Conservation (phyloP, 2,329 filamentous ascomycete genomes). For the Apiospora rasikravindrae region DNA sequence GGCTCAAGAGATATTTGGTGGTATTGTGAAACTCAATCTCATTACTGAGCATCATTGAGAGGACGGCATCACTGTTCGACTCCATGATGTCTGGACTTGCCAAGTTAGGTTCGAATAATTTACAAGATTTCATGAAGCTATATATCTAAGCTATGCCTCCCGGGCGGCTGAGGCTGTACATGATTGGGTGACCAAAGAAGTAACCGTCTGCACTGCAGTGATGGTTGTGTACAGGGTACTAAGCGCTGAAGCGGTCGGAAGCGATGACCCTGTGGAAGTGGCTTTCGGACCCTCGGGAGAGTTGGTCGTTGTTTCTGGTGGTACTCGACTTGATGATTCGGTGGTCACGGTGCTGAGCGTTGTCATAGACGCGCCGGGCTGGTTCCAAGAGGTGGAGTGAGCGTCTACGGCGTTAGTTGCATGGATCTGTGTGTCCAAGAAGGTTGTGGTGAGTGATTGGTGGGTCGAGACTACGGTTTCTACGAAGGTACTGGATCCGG, state of each 20-base stretch:
- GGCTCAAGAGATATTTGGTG: background rate
- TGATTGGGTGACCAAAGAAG: slow-evolving; percentile 5
- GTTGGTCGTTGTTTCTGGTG: background rate
- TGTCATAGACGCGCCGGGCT: background rate
- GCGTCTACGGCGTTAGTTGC: background rate
- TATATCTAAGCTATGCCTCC: slow-evolving; percentile 2
- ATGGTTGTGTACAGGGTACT: background rate
- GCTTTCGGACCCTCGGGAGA: background rate
- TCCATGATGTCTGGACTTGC: background rate
- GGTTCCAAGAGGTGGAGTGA: slow-evolving; percentile 1
- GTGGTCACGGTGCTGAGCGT: background rate
- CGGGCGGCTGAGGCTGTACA: background rate
- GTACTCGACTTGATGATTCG: background rate
- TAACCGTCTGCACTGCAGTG: background rate
- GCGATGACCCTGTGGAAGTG: background rate
- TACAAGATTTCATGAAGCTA: slow-evolving; percentile 1
- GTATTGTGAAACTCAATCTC: background rate
- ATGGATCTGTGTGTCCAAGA: background rate
- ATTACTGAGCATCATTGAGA: background rate
- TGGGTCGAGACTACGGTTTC: background rate
- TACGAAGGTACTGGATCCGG: background rate
- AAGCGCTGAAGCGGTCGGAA: background rate
- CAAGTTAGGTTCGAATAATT: background rate
- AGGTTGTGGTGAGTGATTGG: background rate
- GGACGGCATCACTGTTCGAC: background rate